Percentiles rank a stretch among this genome's conserved stretches.
Conservation (phyloP, 768 basidiomycete species). For the Phlebiopsis gigantea region DNA sequence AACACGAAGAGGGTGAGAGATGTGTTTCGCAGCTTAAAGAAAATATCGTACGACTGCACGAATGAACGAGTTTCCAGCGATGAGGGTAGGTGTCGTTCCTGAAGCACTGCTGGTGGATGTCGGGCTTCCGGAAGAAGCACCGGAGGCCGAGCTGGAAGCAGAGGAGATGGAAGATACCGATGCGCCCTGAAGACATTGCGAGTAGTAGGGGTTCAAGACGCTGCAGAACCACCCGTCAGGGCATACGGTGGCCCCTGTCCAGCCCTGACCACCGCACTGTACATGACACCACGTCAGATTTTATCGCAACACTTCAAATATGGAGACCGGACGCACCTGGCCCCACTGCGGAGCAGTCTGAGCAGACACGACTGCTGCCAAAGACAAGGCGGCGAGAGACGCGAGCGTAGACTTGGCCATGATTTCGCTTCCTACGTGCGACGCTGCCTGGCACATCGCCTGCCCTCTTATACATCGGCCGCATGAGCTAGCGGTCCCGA, state of each 20-base stretch:
- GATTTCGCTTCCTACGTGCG: not conserved
- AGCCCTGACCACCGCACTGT: constrained; percentile 50
- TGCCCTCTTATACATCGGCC: not conserved
- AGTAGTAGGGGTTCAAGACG: constrained; percentile 42
- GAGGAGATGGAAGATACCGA: constrained; percentile 17
- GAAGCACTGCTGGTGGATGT: constrained; percentile 21
- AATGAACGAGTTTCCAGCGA: constrained; percentile 49
- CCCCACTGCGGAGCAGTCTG: constrained; percentile 23
- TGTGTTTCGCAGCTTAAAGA: not conserved
- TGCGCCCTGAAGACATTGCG: constrained; percentile 49
- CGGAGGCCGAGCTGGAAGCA: constrained; percentile 11
- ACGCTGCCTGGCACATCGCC: not conserved
- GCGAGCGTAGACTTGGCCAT: constrained; percentile 15
- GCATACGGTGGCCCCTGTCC: constrained; percentile 47
- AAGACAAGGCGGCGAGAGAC: constrained; percentile 14
- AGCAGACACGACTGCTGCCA: constrained; percentile 16
- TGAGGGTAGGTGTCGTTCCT: constrained; percentile 35
- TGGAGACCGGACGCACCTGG: constrained; percentile 14
- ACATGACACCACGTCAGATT: not conserved
- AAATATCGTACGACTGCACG: constrained; percentile 42
- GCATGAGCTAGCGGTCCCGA: constrained; percentile 4
- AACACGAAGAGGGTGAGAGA: not conserved
- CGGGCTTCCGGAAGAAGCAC: constrained; percentile 17
- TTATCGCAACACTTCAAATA: not conserved
- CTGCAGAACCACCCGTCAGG: constrained; percentile 42